Percentiles rank a stretch among this genome's conserved stretches.
phyloP scores from a whole-genome alignment of 176 grass and related monocot genomes.

The Musa itinerans region DNA sequence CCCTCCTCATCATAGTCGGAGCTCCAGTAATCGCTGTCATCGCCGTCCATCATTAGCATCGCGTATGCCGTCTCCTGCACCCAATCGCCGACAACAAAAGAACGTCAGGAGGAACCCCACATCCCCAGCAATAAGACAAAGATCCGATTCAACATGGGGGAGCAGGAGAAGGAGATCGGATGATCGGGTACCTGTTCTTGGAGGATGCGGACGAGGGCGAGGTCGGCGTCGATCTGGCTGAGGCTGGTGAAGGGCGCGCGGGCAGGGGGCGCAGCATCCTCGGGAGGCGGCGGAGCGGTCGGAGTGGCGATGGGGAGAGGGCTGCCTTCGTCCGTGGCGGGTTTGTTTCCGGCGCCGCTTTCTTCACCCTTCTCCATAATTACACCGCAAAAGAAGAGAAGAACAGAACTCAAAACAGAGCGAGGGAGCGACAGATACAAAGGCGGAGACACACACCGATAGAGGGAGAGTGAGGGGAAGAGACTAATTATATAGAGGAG shows the following conservation, averaged over 20 bases:
- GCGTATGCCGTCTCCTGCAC: slow-evolving; percentile 92
- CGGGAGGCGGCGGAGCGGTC: slow-evolving; percentile 5
- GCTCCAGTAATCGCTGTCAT: slow-evolving; percentile 72
- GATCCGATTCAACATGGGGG: no score
- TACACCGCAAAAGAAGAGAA: neutral
- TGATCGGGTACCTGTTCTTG: slow-evolving; percentile 66
- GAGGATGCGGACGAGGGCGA: slow-evolving; percentile 78
- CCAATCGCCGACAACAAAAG: slow-evolving; percentile 19
- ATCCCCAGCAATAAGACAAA: neutral
- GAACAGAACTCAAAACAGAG: no score
- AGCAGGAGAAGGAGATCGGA: neutral
- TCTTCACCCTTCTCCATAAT: slow-evolving; percentile 56
- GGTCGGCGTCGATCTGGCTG: slow-evolving; percentile 94
- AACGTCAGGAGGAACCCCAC: neutral
- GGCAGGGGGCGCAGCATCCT: slow-evolving; percentile 16
- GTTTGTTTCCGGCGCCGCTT: slow-evolving; percentile 45
- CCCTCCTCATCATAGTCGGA: slow-evolving; percentile 42
- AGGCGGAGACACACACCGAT: no score
- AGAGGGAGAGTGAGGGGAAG: neutral
- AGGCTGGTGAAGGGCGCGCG: slow-evolving; percentile 77
- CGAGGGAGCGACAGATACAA: neutral
- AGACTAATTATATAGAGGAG: slow-evolving; percentile 12
- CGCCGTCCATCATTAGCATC: slow-evolving; percentile 68
- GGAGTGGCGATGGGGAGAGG: slow-evolving; percentile 37
- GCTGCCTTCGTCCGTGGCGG: neutral